Evolutionary conservation across 2,329 filamentous ascomycete genomes (phyloP), one percentile per base, ranked within the genome.

Genomic region (Hypoxylon rubiginosum): DNA sequence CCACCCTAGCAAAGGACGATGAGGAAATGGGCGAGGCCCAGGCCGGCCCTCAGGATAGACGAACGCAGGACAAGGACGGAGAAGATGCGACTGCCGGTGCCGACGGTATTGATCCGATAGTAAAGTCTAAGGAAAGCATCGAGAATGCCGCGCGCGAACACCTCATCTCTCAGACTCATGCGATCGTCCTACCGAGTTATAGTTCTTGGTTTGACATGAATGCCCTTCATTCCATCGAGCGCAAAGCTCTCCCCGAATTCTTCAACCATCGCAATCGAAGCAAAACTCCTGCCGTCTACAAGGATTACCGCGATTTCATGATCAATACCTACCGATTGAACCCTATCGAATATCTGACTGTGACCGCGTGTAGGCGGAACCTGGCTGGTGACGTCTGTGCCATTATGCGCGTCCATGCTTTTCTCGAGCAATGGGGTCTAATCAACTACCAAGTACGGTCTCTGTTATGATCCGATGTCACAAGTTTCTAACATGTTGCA

Each of bases 141-240:
- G 94, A 97, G 82, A 90, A 92, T 46, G 91, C 93, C 3, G 97
- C 96, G 55, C 92, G 95, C 70, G 92, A 95, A 73, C 94, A 98
- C 76, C 89, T 99, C 59, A 92, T 97, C 67, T 90, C 93, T 13
- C 96, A 99, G 82, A 97, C 94, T 45, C 95, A 97, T 77, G 91
- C 94, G 67, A 98, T 98, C 76, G 94, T 99, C 68, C 88, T 99
- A 21, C 96, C 96, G 21, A 98, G 95, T 79, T 99, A 99, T 81
- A 97, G 94, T 77, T 96, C 92, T 13, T 99, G 96, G 96, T 99
- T 99, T 79, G 96, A 99, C 80, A 97, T 99, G 95, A 92, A 94
- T 78, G 86, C 88, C 53, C 91, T 99, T 76, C 92, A 97, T 80
- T 88, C 89, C 66, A 92, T 97, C 73, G 96, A 99, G 83, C 92